Conservation (phyloP, 768 basidiomycete species). For the Pleurotus platypus region DNA sequence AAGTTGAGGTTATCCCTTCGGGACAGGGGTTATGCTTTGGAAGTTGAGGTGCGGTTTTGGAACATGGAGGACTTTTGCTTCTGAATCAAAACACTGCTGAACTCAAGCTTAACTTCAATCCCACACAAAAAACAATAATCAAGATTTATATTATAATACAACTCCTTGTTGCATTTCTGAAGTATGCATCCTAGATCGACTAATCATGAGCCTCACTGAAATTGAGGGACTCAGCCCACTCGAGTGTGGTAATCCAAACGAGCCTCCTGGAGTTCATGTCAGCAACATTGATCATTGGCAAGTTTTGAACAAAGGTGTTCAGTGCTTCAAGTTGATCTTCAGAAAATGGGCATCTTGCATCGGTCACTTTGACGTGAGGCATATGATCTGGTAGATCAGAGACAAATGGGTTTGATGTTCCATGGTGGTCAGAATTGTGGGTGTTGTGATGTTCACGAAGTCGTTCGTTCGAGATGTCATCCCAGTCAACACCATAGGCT, state of each 20-base stretch:
- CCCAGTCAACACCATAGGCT: constrained; percentile 24
- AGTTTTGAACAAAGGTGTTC: background rate
- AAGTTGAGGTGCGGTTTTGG: too few relatives aligned
- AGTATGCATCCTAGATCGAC: too few relatives aligned
- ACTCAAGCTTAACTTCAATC: too few relatives aligned
- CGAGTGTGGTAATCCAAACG: background rate
- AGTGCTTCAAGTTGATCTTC: constrained; percentile 5
- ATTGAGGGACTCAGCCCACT: background rate
- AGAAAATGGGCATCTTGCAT: constrained; percentile 3
- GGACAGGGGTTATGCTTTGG: too few relatives aligned
- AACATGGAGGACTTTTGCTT: too few relatives aligned
- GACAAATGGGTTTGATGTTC: background rate
- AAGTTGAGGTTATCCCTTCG: too few relatives aligned
- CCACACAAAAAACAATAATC: too few relatives aligned
- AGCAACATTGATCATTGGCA: background rate
- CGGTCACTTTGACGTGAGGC: constrained; percentile 6
- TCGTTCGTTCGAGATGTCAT: constrained; percentile 11
- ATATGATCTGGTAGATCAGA: constrained; percentile 1
- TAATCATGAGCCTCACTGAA: too few relatives aligned
- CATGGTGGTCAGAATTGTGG: constrained; percentile 7
- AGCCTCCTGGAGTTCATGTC: background rate
- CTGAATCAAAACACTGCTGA: too few relatives aligned
- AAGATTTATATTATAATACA: too few relatives aligned
- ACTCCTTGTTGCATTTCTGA: too few relatives aligned
- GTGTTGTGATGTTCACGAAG: constrained; percentile 12